Conservation (phyloP, 1,284 basidiomycete species). For the Trichosporon sp. region DNA sequence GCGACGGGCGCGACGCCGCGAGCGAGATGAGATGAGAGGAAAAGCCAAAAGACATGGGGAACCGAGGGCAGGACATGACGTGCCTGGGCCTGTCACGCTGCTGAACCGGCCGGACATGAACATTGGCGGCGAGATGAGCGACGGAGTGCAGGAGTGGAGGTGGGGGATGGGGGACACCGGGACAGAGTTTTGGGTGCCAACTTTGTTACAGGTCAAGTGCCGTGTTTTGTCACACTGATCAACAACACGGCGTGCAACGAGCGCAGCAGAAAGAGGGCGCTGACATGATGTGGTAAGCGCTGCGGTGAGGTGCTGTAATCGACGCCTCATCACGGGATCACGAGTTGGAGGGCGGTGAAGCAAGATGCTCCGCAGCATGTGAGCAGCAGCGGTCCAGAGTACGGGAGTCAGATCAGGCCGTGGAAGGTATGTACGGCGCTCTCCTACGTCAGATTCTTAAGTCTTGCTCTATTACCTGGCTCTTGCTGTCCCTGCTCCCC, state of each 20-base stretch:
- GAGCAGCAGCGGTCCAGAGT: neutral
- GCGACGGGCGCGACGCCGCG: neutral
- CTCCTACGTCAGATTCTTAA: neutral
- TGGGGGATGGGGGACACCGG: neutral
- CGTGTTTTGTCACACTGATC: neutral
- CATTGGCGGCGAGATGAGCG: too few relatives aligned
- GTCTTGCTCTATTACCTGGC: too few relatives aligned
- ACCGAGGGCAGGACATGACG: slow-evolving; percentile 6
- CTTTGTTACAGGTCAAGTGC: neutral
- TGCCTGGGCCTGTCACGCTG: slow-evolving; percentile 12
- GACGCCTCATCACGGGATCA: neutral
- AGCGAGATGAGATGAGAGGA: neutral
- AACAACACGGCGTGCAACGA: too few relatives aligned
- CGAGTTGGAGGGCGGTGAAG: neutral
- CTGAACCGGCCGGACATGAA: neutral
- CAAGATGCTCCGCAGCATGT: neutral
- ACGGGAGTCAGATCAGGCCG: too few relatives aligned
- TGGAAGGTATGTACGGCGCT: neutral
- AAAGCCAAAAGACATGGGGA: slow-evolving; percentile 1
- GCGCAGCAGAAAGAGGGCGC: neutral
- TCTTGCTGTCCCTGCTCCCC: too few relatives aligned
- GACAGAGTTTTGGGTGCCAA: neutral
- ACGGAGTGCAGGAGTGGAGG: neutral
- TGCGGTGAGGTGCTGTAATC: too few relatives aligned
- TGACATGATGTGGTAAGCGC: neutral